Conservation (phyloP, 2,329 filamentous ascomycete species). For the Aspergillus novofumigatus region DNA sequence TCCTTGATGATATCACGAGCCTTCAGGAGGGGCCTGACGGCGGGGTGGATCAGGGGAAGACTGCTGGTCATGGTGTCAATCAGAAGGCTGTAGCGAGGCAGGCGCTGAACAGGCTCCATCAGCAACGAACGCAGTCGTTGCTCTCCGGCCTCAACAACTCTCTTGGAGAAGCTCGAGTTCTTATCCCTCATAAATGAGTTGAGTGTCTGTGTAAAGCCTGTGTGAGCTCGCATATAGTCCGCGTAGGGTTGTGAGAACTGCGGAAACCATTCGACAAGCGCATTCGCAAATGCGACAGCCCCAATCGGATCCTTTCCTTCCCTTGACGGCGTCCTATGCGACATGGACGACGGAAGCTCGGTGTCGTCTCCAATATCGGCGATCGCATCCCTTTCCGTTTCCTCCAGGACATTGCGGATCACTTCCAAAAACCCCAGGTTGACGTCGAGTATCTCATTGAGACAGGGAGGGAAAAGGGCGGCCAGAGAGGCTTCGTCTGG, state of each 20-base stretch:
- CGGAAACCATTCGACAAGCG: constrained; percentile 88
- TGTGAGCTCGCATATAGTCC: constrained; percentile 87
- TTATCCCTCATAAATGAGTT: constrained; percentile 71
- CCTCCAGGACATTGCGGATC: constrained; percentile 71
- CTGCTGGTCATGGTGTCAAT: constrained; percentile 93
- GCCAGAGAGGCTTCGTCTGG: constrained; percentile 69
- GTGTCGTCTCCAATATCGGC: constrained; percentile 66
- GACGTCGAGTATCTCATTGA: constrained; percentile 74
- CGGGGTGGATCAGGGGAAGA: constrained; percentile 79
- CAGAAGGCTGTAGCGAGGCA: constrained; percentile 90
- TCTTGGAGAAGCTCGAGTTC: constrained; percentile 75
- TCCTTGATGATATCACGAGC: constrained; percentile 92
- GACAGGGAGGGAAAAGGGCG: constrained; percentile 73
- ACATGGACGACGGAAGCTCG: constrained; percentile 44
- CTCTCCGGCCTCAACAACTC: constrained; percentile 79
- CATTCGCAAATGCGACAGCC: constrained; percentile 69
- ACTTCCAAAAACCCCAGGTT: constrained; percentile 78
- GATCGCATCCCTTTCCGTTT: constrained; percentile 75
- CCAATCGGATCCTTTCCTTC: constrained; percentile 68
- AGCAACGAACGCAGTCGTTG: constrained; percentile 85
- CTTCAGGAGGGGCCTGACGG: constrained; percentile 75
- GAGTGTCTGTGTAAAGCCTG: constrained; percentile 77
- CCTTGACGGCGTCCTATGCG: constrained; percentile 44
- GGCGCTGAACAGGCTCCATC: constrained; percentile 91
- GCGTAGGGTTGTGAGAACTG: constrained; percentile 87